These are phyloP conservation scores for Penicillium argentinense DNA, from an alignment of 495 filamentous ascomycete species.

Conservation along the genomic window DNA sequence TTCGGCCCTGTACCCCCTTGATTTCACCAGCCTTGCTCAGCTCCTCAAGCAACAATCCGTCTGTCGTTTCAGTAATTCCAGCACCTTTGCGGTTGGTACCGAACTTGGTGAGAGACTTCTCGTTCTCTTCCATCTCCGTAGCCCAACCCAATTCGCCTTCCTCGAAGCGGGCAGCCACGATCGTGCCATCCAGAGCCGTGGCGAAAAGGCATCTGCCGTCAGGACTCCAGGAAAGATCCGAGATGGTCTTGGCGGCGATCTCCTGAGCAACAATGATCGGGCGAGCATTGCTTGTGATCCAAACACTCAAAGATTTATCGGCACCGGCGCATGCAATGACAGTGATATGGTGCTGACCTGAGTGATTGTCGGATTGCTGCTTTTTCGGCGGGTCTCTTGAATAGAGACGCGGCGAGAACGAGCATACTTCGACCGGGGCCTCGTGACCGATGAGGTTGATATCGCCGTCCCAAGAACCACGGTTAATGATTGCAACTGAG, in stretches of 20 bases:
- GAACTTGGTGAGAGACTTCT: slow-evolving; percentile 87
- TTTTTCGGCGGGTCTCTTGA: slow-evolving; percentile 62
- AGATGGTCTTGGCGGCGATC: slow-evolving; percentile 83
- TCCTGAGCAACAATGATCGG: slow-evolving; percentile 89
- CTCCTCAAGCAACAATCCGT: slow-evolving; percentile 83
- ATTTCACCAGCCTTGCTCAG: slow-evolving; percentile 87
- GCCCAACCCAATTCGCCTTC: slow-evolving; percentile 72
- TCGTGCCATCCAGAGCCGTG: slow-evolving; percentile 83
- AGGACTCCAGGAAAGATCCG: slow-evolving; percentile 92
- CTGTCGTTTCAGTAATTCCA: slow-evolving; percentile 86
- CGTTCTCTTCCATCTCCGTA: slow-evolving; percentile 79
- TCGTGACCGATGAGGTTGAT: slow-evolving; percentile 98
- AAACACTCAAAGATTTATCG: slow-evolving; percentile 91
- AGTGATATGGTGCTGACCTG: slow-evolving; percentile 62
- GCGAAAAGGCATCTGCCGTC: slow-evolving; percentile 85
- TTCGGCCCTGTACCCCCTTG: slow-evolving; percentile 84
- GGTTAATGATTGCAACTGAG: slow-evolving; percentile 93
- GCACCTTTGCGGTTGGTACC: slow-evolving; percentile 81
- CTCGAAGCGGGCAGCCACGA: slow-evolving; percentile 73
- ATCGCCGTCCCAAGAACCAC: slow-evolving; percentile 89
- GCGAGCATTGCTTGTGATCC: slow-evolving; percentile 92
- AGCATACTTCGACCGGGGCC: slow-evolving; percentile 93
- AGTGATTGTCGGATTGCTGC: slow-evolving; percentile 39
- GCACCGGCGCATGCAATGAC: slow-evolving; percentile 96
- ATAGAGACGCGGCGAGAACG: slow-evolving; percentile 92